Evolutionary conservation across 257 asterid species (phyloP), one percentile per base, ranked within the genome.

Genomic region (Thymus mandschuricus): DNA sequence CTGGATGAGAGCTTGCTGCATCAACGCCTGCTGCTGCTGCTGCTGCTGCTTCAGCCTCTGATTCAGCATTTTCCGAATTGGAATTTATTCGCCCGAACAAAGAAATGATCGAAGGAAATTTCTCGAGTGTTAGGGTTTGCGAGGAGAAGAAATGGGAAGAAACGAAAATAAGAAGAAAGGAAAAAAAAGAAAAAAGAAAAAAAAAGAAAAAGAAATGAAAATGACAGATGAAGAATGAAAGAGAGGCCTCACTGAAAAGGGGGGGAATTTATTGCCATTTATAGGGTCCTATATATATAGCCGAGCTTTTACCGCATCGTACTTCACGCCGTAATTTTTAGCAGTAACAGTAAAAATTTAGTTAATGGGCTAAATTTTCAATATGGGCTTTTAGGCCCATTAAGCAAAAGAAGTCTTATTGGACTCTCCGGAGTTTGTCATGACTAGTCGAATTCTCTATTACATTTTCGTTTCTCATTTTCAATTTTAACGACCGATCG

Each of bases 1-100:
- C 59, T 93, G 98, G 84, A 93, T 85, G 78, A 93, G 87, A 75
- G 96, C 98, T 79, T 93, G 98, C 73, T 90, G 98, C 93, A 93
- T 93, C 92, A 93, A 71, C 57, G 96, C 97, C 74, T 85, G 92
- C 4, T 90, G 97, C 8, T 93, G 96, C 38, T 34, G 38, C 38
- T 90, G 97, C 64, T 93, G 96, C 78, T 84, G 96, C 82, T 90
- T 88, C 69, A 93, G 46, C 76, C 97, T 87, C 80, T 92, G 96
- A 69, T 92, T 85, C 88, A 86, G 86, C 98, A 92, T 92, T n/a
- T n/a, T n/a, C n/a, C n/a, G n/a, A n/a, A n/a, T n/a, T n/a, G n/a
- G n/a, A n/a, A n/a, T n/a, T n/a, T n/a, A n/a, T n/a, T n/a, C n/a
- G 51, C 68, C 66, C 28, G 72, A 62, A 68, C 55, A 73, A 69